A percentile compares a stretch with the other conserved stretches of the same genome.
phyloP scores from a whole-genome alignment of 139 green algal genomes.

The Trebouxia sp. region DNA sequence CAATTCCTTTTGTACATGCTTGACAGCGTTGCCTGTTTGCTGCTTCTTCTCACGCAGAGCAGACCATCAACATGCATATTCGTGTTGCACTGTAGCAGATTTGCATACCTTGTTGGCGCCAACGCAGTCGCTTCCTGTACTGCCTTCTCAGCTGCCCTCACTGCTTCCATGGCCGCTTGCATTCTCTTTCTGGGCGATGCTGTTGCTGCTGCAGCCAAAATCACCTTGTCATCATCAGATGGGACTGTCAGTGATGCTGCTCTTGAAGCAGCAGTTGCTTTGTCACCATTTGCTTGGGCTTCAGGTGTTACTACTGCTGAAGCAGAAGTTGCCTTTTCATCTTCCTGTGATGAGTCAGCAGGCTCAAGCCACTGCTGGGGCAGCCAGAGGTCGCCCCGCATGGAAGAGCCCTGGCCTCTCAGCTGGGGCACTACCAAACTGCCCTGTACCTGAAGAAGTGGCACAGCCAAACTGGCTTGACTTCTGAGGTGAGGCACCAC shows the following conservation, averaged over 20 bases:
- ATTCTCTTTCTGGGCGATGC: background rate
- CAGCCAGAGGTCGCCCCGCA: background rate
- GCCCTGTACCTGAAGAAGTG: background rate
- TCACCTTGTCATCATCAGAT: no score
- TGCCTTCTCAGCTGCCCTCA: conserved; percentile 22
- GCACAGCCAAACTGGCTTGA: background rate
- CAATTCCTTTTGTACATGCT: no score
- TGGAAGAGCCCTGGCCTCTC: background rate
- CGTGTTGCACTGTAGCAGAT: no score
- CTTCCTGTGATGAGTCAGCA: no score
- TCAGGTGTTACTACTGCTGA: no score
- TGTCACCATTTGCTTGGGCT: no score
- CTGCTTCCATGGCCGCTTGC: conserved; percentile 4
- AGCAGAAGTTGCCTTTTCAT: no score
- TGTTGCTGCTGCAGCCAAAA: no score
- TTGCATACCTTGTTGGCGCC: background rate
- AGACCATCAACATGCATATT: no score
- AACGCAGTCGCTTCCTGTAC: background rate
- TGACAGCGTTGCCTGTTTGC: no score
- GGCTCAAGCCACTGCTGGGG: background rate
- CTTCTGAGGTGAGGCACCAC: background rate
- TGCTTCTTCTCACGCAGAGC: no score
- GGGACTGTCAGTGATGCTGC: no score
- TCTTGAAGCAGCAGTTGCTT: background rate
- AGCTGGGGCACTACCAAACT: background rate